Evolutionary conservation across 768 basidiomycete genomes (phyloP).

Genomic region (Fomitopsis serialis): DNA sequence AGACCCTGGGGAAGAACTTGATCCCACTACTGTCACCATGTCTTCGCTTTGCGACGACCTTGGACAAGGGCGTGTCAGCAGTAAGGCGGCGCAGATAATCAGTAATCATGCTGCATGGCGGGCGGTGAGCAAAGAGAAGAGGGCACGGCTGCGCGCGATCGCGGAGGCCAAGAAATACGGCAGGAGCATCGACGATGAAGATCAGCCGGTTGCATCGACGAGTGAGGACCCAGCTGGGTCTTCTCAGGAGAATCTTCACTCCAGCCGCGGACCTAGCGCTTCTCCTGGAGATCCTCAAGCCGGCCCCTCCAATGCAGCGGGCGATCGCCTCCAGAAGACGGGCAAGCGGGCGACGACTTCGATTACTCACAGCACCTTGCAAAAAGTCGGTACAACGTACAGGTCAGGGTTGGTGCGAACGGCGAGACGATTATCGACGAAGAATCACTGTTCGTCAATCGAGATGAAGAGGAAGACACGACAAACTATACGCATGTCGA

Average conservation of each 20-base stretch:
- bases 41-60: conserved; percentile 72
- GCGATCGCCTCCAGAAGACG: conserved; percentile 15
- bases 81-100: conserved; percentile 68
- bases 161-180: conserved; percentile 80
- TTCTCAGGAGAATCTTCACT: background rate
- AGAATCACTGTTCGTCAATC: conserved; percentile 76
- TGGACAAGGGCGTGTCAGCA: conserved; percentile 74
- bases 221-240: background rate
- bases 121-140: conserved; percentile 57
- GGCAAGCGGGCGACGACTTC: conserved; percentile 54
- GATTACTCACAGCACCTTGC: conserved; percentile 63
- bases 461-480: conserved; percentile 61
- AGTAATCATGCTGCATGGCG: conserved; percentile 73
- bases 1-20: conserved; percentile 70
- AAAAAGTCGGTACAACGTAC: conserved; percentile 74
- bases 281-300: background rate
- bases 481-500: conserved; percentile 72
- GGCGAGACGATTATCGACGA: conserved; percentile 88
- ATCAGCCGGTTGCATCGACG: conserved; percentile 9
- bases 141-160: conserved; percentile 52
- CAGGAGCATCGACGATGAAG: conserved; percentile 42
- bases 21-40: conserved; percentile 84
- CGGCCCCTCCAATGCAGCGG: conserved; percentile 1
- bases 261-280: background rate
- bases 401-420: conserved; percentile 82